A percentile compares a stretch with the other conserved stretches of the same genome.
These are phyloP conservation scores for Aureobasidium melanogenum DNA, from an alignment of 2,329 filamentous ascomycete species.

Conservation along the genomic window DNA sequence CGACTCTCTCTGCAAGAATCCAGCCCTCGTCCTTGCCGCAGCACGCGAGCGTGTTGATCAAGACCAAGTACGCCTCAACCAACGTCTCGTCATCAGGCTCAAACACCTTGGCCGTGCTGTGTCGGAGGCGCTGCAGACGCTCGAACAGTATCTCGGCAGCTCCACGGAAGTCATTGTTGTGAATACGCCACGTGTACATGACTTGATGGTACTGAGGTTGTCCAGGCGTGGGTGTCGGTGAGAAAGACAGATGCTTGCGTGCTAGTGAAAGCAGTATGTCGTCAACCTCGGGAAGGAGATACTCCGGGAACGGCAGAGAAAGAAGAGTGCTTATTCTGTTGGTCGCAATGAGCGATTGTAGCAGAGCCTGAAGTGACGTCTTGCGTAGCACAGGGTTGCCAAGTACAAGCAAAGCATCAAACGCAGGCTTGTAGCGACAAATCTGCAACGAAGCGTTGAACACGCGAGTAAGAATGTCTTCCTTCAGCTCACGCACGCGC, in stretches of 20 bases:
- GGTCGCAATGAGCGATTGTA: constrained; percentile 33
- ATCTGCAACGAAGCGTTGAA: constrained; percentile 76
- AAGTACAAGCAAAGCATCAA: constrained; percentile 67
- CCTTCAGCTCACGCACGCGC: constrained; percentile 34
- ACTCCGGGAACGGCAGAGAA: constrained; percentile 64
- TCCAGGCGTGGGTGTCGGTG: constrained; percentile 24
- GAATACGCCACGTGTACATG: constrained; percentile 83
- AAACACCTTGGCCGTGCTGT: constrained; percentile 9
- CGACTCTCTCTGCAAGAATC: constrained; percentile 51
- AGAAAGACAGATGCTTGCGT: constrained; percentile 57
- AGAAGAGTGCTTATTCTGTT: constrained; percentile 43
- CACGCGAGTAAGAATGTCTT: constrained; percentile 70
- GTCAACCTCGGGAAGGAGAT: constrained; percentile 68
- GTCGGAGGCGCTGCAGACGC: constrained; percentile 42
- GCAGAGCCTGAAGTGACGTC: constrained; percentile 60
- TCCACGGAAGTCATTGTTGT: constrained; percentile 77
- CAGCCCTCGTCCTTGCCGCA: constrained; percentile 77
- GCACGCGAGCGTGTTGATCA: constrained; percentile 88
- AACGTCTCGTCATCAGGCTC: constrained; percentile 34
- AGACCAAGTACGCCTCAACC: constrained; percentile 70
- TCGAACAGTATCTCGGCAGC: constrained; percentile 51
- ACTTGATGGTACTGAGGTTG: constrained; percentile 72
- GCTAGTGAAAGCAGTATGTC: constrained; percentile 65
- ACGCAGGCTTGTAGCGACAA: constrained; percentile 73
- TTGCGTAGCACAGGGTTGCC: constrained; percentile 62